phyloP scores from a whole-genome alignment of 768 basidiomycete species.

The Serendipita sp. region DNA sequence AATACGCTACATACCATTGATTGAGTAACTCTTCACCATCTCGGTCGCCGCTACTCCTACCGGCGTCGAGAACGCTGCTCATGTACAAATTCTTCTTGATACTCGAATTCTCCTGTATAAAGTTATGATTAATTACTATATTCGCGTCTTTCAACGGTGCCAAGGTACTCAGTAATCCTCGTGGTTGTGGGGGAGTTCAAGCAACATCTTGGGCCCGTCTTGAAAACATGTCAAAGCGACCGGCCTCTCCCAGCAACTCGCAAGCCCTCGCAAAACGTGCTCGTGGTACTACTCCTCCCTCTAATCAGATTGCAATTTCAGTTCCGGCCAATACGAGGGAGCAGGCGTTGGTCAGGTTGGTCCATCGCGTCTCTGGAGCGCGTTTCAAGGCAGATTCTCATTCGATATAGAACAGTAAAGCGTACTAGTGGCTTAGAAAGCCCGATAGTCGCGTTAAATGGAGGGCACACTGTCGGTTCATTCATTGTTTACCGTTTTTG shows the following conservation, averaged over 20 bases:
- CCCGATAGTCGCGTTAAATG: conserved; percentile 80
- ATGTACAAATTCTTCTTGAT: not conserved
- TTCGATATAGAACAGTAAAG: conserved; percentile 37
- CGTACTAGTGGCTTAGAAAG: conserved; percentile 88
- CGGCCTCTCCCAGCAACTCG: conserved; percentile 7
- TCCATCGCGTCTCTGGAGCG: not conserved
- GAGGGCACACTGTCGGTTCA: conserved; percentile 66
- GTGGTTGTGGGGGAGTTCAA: no score
- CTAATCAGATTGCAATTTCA: conserved; percentile 60
- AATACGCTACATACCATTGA: no score
- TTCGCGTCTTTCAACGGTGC: no score
- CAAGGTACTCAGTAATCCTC: no score
- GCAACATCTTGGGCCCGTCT: no score
- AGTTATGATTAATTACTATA: no score
- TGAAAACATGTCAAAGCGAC: not conserved
- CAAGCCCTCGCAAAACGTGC: conserved; percentile 9
- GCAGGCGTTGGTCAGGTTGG: conserved; percentile 57
- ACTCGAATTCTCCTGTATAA: not conserved
- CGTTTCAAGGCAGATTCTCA: not conserved
- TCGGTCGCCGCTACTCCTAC: no score
- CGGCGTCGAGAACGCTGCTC: no score
- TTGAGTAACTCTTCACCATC: no score
- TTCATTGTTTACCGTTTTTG: not conserved
- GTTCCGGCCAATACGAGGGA: conserved; percentile 53
- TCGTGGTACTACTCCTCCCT: conserved; percentile 3